Percentiles rank a stretch among this genome's conserved stretches.
These are phyloP conservation scores for Aurifilum marmelostoma DNA, from an alignment of 2,329 filamentous ascomycete genomes.

Conservation along the genomic window DNA sequence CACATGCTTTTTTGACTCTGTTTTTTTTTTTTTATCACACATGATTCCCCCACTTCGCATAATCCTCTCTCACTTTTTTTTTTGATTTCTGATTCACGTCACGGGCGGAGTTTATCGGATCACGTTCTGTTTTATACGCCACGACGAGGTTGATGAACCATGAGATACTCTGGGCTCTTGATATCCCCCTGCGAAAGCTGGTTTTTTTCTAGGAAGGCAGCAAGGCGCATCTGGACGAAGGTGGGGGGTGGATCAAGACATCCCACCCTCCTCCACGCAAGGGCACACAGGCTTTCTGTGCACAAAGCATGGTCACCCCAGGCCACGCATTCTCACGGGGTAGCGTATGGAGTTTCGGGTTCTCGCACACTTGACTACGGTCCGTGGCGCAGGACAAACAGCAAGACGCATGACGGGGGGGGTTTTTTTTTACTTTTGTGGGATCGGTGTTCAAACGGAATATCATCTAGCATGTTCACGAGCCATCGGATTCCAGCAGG, in stretches of 20 bases:
- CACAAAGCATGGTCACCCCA: constrained; percentile 10
- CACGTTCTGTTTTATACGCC: constrained; percentile 7
- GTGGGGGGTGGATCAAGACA: constrained; percentile 5
- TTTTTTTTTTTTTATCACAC: constrained; percentile 6
- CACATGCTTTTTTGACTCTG: constrained; percentile 3
- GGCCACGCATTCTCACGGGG: constrained; percentile 28
- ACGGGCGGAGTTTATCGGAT: constrained; percentile 28
- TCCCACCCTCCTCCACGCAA: not conserved
- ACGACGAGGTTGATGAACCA: constrained; percentile 25
- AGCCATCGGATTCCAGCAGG: constrained; percentile 7
- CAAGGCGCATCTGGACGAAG: constrained; percentile 24
- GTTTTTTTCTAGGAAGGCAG: constrained; percentile 17
- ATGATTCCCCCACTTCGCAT: constrained; percentile 26
- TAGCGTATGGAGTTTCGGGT: constrained; percentile 27
- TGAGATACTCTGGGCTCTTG: constrained; percentile 18
- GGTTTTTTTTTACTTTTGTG: not conserved
- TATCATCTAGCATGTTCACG: no score
- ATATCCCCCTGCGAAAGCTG: constrained; percentile 14
- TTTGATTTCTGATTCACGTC: constrained; percentile 9
- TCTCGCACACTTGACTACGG: constrained; percentile 25
- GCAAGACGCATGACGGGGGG: not conserved
- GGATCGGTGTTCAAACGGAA: constrained; percentile 13
- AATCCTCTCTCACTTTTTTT: constrained; percentile 9
- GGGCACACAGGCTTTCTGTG: constrained; percentile 5
- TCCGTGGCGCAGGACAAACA: constrained; percentile 17